Base-by-base conservation (phyloP, 2,329 filamentous ascomycete genomes). In the Ophiocordyceps sinensis region DNA sequence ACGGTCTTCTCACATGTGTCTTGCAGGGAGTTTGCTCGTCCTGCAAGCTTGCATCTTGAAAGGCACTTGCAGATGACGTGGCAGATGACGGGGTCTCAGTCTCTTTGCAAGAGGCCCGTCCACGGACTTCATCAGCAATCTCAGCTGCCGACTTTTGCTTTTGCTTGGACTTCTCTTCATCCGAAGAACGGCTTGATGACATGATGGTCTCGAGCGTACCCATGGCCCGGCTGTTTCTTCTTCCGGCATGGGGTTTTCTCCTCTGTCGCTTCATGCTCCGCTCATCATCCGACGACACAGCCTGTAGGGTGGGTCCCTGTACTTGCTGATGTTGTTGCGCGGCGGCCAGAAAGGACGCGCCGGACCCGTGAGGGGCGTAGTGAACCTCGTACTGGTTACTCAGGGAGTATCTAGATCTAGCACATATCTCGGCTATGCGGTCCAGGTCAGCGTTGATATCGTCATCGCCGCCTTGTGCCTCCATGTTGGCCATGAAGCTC, bases 311-410 rank as follows among this genome's bases (percentile, higher is more conserved):
- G 4, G 71, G 72, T 2, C 72, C 73, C 6, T 56, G 59, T 1
- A 51, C 42, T 17, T 60, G 56, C 10, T 61, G 52, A 13, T 46
- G 49, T 38, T 58, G 53, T 11, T 54, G 50, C n/a, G 47, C 48
- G 23, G 47, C 52, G 3, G 56, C 46, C 15, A 67, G 39, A 44
- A 76, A 74, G 1, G 63, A 58, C 2, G 68, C 56, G 4, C 76
- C 74, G 1, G 71, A 73, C 17, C 75, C 75, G 49, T 79, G 76
- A 13, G 76, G 76, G 12, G 71, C 63, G 44, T 79, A 72, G 48
- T 81, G 77, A 7, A 78, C 73, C 50, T 79, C 77, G 50, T 80
- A 79, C 52, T 80, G 76, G 53, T 79, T 78, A 56, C 75, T 79
- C 40, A 80, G 54, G 34, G 75, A 79, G 54, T 79, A 80, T 36